Percentiles rank a stretch among this genome's conserved stretches.
These are phyloP conservation scores for Xenoacremonium recifei DNA, from an alignment of 2,329 filamentous ascomycete species.

Conservation along the genomic window DNA sequence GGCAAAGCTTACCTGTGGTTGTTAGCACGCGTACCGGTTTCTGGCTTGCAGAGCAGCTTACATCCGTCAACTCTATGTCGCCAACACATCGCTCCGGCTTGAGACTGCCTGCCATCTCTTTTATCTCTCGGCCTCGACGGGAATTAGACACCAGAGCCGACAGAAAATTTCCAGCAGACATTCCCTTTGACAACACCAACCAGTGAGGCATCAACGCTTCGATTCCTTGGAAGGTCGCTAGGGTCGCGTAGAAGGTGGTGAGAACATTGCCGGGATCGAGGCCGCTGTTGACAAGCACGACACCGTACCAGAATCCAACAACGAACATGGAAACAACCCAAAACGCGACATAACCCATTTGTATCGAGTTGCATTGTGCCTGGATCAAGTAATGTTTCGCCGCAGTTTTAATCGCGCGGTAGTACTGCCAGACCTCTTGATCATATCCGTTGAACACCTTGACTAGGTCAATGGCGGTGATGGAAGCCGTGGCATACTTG, in stretches of 20 bases:
- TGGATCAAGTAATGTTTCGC: conserved; percentile 65
- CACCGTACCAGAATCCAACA: conserved; percentile 86
- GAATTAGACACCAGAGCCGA: conserved; percentile 40
- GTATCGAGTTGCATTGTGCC: conserved; percentile 65
- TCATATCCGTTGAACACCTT: conserved; percentile 80
- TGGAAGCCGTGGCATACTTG: conserved; percentile 67
- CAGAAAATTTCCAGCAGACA: conserved; percentile 67
- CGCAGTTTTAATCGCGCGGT: conserved; percentile 53
- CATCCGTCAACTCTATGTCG: conserved; percentile 67
- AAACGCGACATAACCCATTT: conserved; percentile 72
- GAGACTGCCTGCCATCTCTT: conserved; percentile 5
- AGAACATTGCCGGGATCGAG: conserved; percentile 66
- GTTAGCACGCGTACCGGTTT: too few relatives aligned
- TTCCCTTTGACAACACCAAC: conserved; percentile 75
- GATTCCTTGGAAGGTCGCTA: conserved; percentile 74
- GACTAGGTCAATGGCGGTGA: conserved; percentile 77
- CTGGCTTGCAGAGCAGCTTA: conserved; percentile 40
- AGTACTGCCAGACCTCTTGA: conserved; percentile 67
- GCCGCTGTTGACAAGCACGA: conserved; percentile 62
- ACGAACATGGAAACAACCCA: conserved; percentile 79
- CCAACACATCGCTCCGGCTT: conserved; percentile 54
- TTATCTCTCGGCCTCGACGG: background rate
- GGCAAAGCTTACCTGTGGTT: conserved; percentile 78
- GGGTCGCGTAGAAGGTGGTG: conserved; percentile 80
- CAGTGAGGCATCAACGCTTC: conserved; percentile 75